Conservation (phyloP, 2,329 filamentous ascomycete species). For the Stemphylium vesicarium region DNA sequence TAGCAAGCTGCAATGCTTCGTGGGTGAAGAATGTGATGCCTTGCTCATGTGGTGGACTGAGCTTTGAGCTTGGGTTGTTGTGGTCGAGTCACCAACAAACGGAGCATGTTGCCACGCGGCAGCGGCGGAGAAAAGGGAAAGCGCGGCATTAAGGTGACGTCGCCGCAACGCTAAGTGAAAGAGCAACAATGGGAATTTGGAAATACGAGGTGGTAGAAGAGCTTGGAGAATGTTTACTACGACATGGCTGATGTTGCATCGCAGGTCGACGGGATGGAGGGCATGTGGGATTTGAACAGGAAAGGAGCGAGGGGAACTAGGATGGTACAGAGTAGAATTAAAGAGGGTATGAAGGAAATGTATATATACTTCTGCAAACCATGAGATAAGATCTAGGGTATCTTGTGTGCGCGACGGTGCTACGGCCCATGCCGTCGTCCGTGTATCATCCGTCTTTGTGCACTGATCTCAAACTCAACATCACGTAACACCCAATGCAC, state of each 20-base stretch:
- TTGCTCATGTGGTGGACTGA: background rate
- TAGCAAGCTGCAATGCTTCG: background rate
- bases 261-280: background rate
- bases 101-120: conserved; percentile 6
- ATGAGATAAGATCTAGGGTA: conserved; percentile 22
- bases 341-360: background rate
- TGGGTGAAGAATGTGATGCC: background rate
- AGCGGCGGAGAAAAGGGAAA: conserved; percentile 14
- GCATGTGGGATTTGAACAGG: background rate
- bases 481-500: conserved; percentile 15
- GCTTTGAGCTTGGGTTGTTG: conserved; percentile 10
- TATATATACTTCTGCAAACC: conserved; percentile 11
- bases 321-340: background rate
- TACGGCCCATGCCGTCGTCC: conserved; percentile 9
- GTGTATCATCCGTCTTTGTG: conserved; percentile 14
- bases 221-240: background rate
- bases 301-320: background rate
- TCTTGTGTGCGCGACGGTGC: conserved; percentile 14
- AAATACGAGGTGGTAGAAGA: too few species aligned
- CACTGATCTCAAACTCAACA: conserved; percentile 12
- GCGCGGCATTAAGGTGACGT: conserved; percentile 19
- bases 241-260: background rate
- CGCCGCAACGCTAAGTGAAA: background rate
- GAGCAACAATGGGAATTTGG: background rate
- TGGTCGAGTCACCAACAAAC: conserved; percentile 23